A percentile compares a stretch with the other conserved stretches of the same genome.
Conservation (phyloP, 768 basidiomycete genomes). For the Tulasnella sp. region DNA sequence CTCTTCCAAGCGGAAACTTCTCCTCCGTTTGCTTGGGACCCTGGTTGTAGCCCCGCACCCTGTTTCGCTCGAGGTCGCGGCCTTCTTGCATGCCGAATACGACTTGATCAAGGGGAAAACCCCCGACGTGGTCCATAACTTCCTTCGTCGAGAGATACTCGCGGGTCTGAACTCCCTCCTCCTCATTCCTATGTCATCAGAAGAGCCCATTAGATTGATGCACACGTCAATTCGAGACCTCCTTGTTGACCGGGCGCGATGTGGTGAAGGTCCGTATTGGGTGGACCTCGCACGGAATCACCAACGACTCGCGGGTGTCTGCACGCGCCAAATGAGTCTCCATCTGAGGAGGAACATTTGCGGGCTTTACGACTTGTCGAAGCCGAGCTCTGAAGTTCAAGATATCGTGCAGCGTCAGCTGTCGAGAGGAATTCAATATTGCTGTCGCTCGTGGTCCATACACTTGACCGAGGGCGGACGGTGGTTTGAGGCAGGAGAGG, state of each 20-base stretch:
- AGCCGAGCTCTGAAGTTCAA: neutral
- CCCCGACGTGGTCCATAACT: neutral
- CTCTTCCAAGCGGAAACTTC: neutral
- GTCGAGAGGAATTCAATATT: neutral
- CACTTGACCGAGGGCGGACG: neutral
- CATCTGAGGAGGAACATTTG: neutral
- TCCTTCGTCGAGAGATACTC: neutral
- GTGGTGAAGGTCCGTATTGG: neutral
- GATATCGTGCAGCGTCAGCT: neutral
- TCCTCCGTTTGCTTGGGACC: neutral
- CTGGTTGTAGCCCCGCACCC: neutral
- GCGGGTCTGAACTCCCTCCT: neutral
- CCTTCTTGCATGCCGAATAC: neutral
- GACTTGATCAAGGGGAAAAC: neutral
- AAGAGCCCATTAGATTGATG: neutral
- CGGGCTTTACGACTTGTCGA: neutral
- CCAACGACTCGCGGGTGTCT: neutral
- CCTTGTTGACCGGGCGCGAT: neutral
- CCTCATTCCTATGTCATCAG: neutral
- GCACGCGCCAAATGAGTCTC: neutral
- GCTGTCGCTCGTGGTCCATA: neutral
- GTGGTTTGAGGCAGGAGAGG: neutral
- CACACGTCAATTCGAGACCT: neutral
- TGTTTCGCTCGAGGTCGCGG: neutral
- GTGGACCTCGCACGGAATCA: neutral